A percentile compares a stretch with the other conserved stretches of the same genome.
These are phyloP conservation scores for Saccharomyces hybrid DNA, from an alignment of 1,139 yeast species.

Conservation along the genomic window DNA sequence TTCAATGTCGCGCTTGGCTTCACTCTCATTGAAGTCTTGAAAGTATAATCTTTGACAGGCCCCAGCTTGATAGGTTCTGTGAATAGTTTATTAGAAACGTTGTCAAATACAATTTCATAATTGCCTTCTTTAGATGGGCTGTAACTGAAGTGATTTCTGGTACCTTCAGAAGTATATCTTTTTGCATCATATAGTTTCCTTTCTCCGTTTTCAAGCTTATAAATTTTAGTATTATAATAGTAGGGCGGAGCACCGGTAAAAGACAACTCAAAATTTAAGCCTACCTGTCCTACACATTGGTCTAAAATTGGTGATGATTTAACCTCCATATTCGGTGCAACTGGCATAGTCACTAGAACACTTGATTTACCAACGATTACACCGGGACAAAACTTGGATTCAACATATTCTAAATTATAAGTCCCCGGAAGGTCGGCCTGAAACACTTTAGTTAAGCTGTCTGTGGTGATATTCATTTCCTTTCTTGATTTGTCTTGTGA, in stretches of 20 bases:
- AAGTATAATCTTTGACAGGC: conserved; percentile 32
- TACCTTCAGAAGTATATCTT: conserved; percentile 33
- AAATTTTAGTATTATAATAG: conserved; percentile 54
- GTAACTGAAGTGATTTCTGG: conserved; percentile 53
- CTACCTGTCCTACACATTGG: conserved; percentile 87
- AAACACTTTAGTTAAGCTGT: conserved; percentile 10
- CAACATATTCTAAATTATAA: conserved; percentile 47
- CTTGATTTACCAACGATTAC: conserved; percentile 42
- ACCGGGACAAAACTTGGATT: conserved; percentile 61
- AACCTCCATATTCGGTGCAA: conserved; percentile 49
- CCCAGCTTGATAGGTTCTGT: conserved; percentile 32
- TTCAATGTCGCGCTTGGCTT: conserved; percentile 36
- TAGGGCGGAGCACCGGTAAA: conserved; percentile 80
- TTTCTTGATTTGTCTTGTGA: conserved; percentile 29
- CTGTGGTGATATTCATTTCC: conserved; percentile 23
- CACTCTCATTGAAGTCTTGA: conserved; percentile 39
- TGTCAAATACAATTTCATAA: conserved; percentile 62
- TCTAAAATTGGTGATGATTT: conserved; percentile 60
- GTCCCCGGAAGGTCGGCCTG: conserved; percentile 48
- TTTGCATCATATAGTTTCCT: conserved; percentile 34
- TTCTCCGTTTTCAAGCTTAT: conserved; percentile 39
- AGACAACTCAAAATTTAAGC: conserved; percentile 60
- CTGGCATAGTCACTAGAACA: conserved; percentile 43
- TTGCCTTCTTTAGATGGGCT: conserved; percentile 77
- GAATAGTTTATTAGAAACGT: conserved; percentile 51